Evolutionary conservation across 345 rosid species (phyloP).

Genomic region (Diplotaxis tenuifolia): DNA sequence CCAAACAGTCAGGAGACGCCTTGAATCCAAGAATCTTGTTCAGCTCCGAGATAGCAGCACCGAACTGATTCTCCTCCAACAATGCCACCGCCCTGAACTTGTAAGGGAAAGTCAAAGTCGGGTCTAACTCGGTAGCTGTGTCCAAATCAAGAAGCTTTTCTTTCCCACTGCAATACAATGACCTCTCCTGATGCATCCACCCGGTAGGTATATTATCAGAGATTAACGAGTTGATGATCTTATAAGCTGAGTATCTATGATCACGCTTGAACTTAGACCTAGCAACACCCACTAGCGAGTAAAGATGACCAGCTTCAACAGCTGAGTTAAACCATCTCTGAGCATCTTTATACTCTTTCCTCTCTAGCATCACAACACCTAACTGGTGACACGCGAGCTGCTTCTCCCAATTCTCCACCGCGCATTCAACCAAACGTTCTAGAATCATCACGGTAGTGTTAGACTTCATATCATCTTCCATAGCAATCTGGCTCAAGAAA

Average conservation of each 20-base stretch:
- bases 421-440: constrained; percentile 74
- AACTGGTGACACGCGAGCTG: constrained; percentile 80
- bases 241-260: constrained; percentile 85
- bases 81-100: constrained; percentile 70
- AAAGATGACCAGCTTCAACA: constrained; percentile 65
- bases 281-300: constrained; percentile 75
- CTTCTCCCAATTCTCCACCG: constrained; percentile 70
- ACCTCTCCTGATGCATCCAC: constrained; percentile 93
- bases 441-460: constrained; percentile 86
- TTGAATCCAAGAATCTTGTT: constrained; percentile 73
- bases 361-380: constrained; percentile 88
- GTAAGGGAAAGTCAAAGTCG: constrained; percentile 85
- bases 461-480: constrained; percentile 86
- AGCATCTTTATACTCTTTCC: constrained; percentile 88
- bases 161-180: constrained; percentile 71
- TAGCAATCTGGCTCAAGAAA: constrained; percentile 73
- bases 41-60: constrained; percentile 73
- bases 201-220: constrained; percentile 63
- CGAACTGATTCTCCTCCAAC: constrained; percentile 67
- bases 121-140: constrained; percentile 74
- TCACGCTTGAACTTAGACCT: constrained; percentile 86
- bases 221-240: constrained; percentile 65
- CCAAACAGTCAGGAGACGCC: constrained; percentile 82
- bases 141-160: constrained; percentile 72
- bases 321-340: constrained; percentile 76